A percentile compares a stretch with the other conserved stretches of the same genome.
These are phyloP conservation scores for Aspergillus eucalypticola DNA, from an alignment of 2,329 filamentous ascomycete species.

Conservation along the genomic window DNA sequence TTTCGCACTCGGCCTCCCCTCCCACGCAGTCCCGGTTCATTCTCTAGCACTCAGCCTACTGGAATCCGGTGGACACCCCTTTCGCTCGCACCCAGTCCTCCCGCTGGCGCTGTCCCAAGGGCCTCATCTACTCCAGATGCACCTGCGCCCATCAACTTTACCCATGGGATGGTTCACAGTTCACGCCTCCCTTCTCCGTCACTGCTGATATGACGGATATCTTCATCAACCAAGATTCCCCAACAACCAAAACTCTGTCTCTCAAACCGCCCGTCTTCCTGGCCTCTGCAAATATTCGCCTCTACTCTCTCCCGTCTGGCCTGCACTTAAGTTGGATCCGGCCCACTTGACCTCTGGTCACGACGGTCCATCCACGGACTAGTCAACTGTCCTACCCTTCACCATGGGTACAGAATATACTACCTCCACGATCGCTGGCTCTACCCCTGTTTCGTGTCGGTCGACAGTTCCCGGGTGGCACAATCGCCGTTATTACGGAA, in stretches of 20 bases:
- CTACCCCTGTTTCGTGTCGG: constrained; percentile 8
- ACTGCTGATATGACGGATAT: not conserved
- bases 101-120: constrained; percentile 19
- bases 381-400: not conserved
- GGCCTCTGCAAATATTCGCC: not conserved
- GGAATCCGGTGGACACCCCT: constrained; percentile 23
- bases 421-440: constrained; percentile 2
- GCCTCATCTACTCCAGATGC: not conserved
- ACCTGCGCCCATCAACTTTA: not conserved
- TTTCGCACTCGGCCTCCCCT: constrained; percentile 19
- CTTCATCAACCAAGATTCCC: not conserved
- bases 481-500: not conserved
- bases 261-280: not conserved
- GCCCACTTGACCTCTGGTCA: constrained; percentile 7
- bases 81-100: constrained; percentile 36
- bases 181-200: not conserved
- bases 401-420: constrained; percentile 14
- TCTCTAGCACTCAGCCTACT: constrained; percentile 38
- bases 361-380: constrained; percentile 6
- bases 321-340: constrained; percentile 1
- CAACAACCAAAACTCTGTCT: no score
- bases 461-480: not conserved
- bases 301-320: constrained; percentile 1
- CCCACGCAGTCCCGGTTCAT: constrained; percentile 30
- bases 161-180: not conserved